Evolutionary conservation across 352 stramenopile genomes (phyloP).

Genomic region (Globisporangium carolinianum): DNA sequence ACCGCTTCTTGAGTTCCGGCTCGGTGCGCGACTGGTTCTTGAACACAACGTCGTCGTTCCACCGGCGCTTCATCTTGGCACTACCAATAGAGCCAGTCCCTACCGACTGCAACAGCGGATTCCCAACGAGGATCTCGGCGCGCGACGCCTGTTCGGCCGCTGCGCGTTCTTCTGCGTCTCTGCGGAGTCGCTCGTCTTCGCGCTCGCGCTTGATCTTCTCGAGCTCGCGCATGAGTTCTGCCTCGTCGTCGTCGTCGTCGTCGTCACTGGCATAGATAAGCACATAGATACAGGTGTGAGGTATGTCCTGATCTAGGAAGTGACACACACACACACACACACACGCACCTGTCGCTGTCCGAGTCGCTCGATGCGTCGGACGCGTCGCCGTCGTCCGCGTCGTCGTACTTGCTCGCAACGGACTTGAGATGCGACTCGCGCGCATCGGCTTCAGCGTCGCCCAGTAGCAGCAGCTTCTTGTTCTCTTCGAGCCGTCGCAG

Average conservation of each 20-base stretch:
- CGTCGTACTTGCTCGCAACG: slow-evolving; percentile 86
- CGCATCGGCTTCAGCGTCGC: slow-evolving; percentile 65
- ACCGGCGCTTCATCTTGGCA: slow-evolving; percentile 91
- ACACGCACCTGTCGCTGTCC: slow-evolving; percentile 60
- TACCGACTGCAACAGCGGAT: slow-evolving; percentile 78
- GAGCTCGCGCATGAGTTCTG: slow-evolving; percentile 94
- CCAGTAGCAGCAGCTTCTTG: slow-evolving; percentile 75
- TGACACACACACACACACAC: no score
- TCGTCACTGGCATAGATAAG: slow-evolving; percentile 8
- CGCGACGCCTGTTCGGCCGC: slow-evolving; percentile 74
- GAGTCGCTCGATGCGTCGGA: slow-evolving; percentile 61
- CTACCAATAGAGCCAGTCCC: slow-evolving; percentile 13
- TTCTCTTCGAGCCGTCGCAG: slow-evolving; percentile 68
- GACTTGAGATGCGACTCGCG: slow-evolving; percentile 83
- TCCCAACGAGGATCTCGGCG: slow-evolving; percentile 92
- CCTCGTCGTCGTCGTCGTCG: slow-evolving; percentile 96
- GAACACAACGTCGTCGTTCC: slow-evolving; percentile 99
- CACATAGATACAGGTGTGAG: not conserved
- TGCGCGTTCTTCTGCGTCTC: slow-evolving; percentile 83
- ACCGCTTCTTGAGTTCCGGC: slow-evolving; percentile 94
- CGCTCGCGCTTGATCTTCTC: slow-evolving; percentile 97
- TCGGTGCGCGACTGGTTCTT: slow-evolving; percentile 96
- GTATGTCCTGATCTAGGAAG: no score
- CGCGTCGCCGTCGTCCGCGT: slow-evolving; percentile 80
- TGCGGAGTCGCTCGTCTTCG: slow-evolving; percentile 88